phyloP scores from a whole-genome alignment of 1,284 basidiomycete species.

The Agroathelia rolfsii region DNA sequence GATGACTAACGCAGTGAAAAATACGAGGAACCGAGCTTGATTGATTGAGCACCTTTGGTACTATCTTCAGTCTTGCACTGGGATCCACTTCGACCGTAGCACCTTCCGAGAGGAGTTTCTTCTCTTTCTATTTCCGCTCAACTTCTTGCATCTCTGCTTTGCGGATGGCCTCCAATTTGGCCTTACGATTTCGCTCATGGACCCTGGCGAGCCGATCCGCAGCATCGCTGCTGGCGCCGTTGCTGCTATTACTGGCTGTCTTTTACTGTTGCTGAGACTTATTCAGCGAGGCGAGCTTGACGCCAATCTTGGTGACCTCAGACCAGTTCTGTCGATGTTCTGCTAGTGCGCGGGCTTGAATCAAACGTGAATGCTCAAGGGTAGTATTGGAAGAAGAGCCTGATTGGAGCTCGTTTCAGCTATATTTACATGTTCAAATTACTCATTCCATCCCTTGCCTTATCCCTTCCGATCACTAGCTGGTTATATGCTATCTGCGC shows the following conservation, averaged over 20 bases:
- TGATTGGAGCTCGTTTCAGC: conserved; percentile 46
- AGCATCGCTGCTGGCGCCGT: conserved; percentile 32
- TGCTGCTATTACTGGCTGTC: conserved; percentile 20
- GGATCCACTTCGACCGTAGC: conserved; percentile 43
- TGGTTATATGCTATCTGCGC: too few relatives aligned
- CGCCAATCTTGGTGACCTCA: conserved; percentile 52
- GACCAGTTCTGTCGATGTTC: conserved; percentile 54
- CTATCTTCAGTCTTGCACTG: conserved; percentile 50
- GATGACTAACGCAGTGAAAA: conserved; percentile 9
- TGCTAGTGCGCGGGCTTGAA: conserved; percentile 61
- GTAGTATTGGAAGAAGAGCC: conserved; percentile 30
- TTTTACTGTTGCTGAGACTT: conserved; percentile 18
- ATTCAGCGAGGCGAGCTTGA: conserved; percentile 47
- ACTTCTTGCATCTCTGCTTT: conserved; percentile 64
- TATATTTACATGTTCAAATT: too few relatives aligned
- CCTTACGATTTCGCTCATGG: conserved; percentile 80
- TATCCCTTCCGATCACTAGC: too few relatives aligned
- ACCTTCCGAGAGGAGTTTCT: conserved; percentile 42
- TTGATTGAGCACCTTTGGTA: conserved; percentile 40
- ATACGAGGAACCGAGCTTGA: conserved; percentile 35
- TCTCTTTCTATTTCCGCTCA: conserved; percentile 54
- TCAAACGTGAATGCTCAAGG: conserved; percentile 53
- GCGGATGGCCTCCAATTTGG: conserved; percentile 70
- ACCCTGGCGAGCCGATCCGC: conserved; percentile 67
- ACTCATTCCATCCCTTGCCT: too few relatives aligned